Conservation (phyloP, 306 rosid species). For the Ziziphus jujuba region DNA sequence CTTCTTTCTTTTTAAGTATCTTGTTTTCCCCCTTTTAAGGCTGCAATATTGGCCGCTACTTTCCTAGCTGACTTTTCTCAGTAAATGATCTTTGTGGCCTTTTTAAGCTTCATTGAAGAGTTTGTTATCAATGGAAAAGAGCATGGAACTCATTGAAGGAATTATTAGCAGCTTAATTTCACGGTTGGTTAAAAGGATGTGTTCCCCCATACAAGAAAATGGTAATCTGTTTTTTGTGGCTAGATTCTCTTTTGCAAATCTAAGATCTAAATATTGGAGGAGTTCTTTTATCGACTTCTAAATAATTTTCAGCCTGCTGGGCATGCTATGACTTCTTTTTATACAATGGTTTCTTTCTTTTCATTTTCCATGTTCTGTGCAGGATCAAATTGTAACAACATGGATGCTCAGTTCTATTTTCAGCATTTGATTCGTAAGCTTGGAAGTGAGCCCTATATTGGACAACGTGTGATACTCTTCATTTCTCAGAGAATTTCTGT, state of each 20-base stretch:
- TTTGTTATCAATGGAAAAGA: conserved; percentile 46
- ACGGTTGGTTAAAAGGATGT: conserved; percentile 65
- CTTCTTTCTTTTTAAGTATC: not conserved
- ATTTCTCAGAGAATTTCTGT: conserved; percentile 70
- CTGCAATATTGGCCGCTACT: not conserved
- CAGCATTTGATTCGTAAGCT: conserved; percentile 83
- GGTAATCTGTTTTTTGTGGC: conserved; percentile 43
- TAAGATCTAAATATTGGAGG: not conserved
- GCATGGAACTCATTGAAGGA: conserved; percentile 66
- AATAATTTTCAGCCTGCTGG: not conserved
- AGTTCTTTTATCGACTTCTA: no score
- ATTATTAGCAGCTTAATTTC: conserved; percentile 59
- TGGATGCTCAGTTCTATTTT: conserved; percentile 42
- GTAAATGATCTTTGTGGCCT: not conserved
- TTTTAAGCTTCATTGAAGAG: conserved; percentile 71
- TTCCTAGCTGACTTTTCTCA: not conserved
- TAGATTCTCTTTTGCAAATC: conserved; percentile 5
- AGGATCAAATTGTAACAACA: conserved; percentile 45
- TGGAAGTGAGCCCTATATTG: conserved; percentile 67
- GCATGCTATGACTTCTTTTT: conserved; percentile 15
- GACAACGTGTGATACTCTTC: conserved; percentile 67
- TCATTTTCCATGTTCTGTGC: conserved; percentile 20
- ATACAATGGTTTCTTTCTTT: conserved; percentile 12
- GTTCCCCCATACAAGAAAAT: conserved; percentile 47
- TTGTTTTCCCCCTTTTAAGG: not conserved